Evolutionary conservation across 2,329 filamentous ascomycete species (phyloP), one percentile per base, ranked within the genome.

Genomic region (Cercospora brassicicola): DNA sequence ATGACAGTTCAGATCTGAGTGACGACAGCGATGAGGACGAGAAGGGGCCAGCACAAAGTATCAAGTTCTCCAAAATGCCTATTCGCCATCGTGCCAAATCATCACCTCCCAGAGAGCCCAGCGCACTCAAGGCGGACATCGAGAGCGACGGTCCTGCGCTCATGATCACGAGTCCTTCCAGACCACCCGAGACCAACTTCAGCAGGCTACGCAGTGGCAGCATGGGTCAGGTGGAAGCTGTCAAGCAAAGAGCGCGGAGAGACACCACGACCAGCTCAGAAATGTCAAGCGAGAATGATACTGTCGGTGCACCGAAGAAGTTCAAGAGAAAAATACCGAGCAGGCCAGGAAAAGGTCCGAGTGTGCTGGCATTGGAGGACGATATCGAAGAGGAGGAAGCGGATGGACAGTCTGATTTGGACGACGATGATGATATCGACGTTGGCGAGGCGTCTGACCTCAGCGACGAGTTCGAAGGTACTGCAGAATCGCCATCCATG

Each of bases 51-150:
- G 90, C 91, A 2, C 92, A 96, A 77, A 92, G 96, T 78, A 97
- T 98, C 78, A 94, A 94, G 77, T 99, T 99, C 80, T 89, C 91
- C 59, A 98, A 98, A 81, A 94, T 97, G 92, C 94, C 95, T 0
- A 86, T 97, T 53, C 88, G 94, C 31, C 89, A 89, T 72, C 89
- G 94, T 65, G 92, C 94, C 28, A 94, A 92, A 10, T 97, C 94
- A 0, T 97, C 94, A 59, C 94, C 94, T 3, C 67, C 69, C 0
- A 73, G 63, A 30, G 64, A 69, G 48, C 62, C 67, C 13, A 67
- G 61, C 56, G 70, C 69, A 4, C 51, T 71, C 26, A 70, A 69
- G 42, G 62, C 66, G 26, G 68, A 61, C 8, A 67, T 67, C 28
- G 65, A 67, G 59, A 67, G 31, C 56, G 71, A 67, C n/a, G 75